phyloP scores from a whole-genome alignment of 2,329 filamentous ascomycete species.

The Nannizzia gypsea region DNA sequence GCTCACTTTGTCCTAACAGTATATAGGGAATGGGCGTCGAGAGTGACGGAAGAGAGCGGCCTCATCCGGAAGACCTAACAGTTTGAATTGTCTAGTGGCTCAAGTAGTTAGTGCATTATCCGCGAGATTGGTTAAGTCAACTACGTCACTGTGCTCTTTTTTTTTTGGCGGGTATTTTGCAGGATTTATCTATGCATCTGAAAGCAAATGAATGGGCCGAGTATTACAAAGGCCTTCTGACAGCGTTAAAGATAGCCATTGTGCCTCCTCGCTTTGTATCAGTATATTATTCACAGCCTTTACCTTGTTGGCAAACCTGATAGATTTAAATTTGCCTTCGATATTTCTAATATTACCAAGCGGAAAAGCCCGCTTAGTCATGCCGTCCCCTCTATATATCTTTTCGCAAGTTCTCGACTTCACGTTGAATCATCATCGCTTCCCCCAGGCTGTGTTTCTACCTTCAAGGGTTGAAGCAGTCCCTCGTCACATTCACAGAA shows the following conservation, averaged over 20 bases:
- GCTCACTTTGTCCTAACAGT: slow-evolving; percentile 4
- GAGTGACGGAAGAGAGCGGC: slow-evolving; percentile 35
- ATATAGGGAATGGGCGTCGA: slow-evolving; percentile 40
- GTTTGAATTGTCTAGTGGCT: background rate
- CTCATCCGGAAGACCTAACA: slow-evolving; percentile 29
- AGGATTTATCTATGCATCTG: background rate
- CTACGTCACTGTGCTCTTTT: background rate
- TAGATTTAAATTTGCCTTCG: background rate
- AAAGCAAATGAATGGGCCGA: background rate
- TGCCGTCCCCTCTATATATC: background rate
- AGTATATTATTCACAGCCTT: background rate
- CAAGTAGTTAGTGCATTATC: background rate
- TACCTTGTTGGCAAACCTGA: background rate
- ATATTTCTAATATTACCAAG: background rate
- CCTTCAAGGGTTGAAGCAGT: slow-evolving; percentile 1
- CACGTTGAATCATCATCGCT: background rate
- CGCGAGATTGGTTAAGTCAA: background rate
- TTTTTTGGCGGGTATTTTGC: background rate
- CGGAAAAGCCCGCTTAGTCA: slow-evolving; percentile 7
- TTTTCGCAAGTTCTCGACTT: slow-evolving; percentile 3
- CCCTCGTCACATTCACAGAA: background rate
- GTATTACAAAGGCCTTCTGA: background rate
- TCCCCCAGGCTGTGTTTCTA: slow-evolving; percentile 1
- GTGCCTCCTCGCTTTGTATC: background rate
- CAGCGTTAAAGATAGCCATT: background rate